A percentile compares a stretch with the other conserved stretches of the same genome.
These are phyloP conservation scores for Fusarium sambucinum DNA, from an alignment of 2,329 filamentous ascomycete species.

Conservation along the genomic window DNA sequence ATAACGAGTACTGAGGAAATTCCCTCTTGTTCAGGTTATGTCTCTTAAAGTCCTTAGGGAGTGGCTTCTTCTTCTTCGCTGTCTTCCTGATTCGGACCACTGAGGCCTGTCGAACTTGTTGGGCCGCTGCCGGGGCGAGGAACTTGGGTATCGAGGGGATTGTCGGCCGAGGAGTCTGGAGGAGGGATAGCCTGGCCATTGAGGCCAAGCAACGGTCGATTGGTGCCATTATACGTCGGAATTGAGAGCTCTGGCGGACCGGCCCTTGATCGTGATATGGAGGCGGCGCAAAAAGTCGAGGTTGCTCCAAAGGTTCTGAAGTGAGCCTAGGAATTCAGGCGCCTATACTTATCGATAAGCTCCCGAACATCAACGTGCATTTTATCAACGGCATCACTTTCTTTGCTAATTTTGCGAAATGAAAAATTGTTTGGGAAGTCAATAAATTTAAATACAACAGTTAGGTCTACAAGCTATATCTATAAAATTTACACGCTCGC, in stretches of 20 bases:
- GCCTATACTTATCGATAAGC: slow-evolving; percentile 46
- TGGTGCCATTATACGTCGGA: slow-evolving; percentile 60
- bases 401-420: too few relatives aligned
- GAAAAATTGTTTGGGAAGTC: neutral
- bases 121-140: slow-evolving; percentile 59
- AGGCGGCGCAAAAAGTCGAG: slow-evolving; percentile 45
- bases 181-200: slow-evolving; percentile 63
- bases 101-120: slow-evolving; percentile 59
- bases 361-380: neutral
- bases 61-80: slow-evolving; percentile 67
- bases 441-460: neutral
- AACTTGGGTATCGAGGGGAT: slow-evolving; percentile 61
- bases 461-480: neutral
- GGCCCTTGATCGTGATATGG: slow-evolving; percentile 32
- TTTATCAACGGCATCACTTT: neutral
- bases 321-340: slow-evolving; percentile 44
- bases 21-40: slow-evolving; percentile 76
- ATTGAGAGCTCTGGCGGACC: slow-evolving; percentile 46
- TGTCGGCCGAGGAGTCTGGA: slow-evolving; percentile 58
- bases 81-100: slow-evolving; percentile 63
- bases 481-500: neutral
- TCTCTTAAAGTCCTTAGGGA: slow-evolving; percentile 73
- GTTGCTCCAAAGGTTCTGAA: slow-evolving; percentile 31
- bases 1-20: slow-evolving; percentile 77
- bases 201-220: slow-evolving; percentile 67